phyloP scores from a whole-genome alignment of 2,329 filamentous ascomycete species.

The Neobulgaria alba region DNA sequence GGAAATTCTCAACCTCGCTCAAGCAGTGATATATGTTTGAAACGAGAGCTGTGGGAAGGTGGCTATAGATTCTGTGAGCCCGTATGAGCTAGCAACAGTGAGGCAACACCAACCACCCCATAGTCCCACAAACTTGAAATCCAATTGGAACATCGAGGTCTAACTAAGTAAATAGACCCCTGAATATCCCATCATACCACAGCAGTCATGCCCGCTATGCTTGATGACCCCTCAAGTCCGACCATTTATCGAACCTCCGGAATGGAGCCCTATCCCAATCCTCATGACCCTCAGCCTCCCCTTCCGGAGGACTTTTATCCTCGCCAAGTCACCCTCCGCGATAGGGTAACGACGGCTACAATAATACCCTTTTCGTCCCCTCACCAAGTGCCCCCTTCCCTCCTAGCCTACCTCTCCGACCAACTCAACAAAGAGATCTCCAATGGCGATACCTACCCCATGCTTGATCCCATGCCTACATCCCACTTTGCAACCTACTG shows the following conservation, averaged over 20 bases:
- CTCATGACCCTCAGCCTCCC: conserved; percentile 41
- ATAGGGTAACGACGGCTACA: conserved; percentile 58
- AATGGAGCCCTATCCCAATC: conserved; percentile 39
- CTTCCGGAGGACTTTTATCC: conserved; percentile 40
- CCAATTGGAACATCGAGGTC: no score
- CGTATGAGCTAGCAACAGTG: no score
- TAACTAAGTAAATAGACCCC: conserved; percentile 2
- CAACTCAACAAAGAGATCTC: conserved; percentile 65
- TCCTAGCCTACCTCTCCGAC: conserved; percentile 55
- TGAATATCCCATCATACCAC: conserved; percentile 1
- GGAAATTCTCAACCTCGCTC: background rate
- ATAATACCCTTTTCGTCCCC: conserved; percentile 58
- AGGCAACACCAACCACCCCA: no score
- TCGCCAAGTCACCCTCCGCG: conserved; percentile 55
- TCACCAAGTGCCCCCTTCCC: conserved; percentile 49
- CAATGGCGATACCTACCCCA: conserved; percentile 64
- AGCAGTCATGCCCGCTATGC: conserved; percentile 47
- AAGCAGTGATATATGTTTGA: background rate
- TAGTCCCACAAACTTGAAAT: no score
- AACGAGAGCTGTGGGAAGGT: no score
- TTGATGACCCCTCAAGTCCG: conserved; percentile 49
- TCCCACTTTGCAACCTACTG: conserved; percentile 59
- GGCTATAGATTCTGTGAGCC: no score
- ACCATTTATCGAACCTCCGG: conserved; percentile 47
- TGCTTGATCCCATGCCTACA: conserved; percentile 53